Evolutionary conservation across 1,284 basidiomycete species (phyloP).

Genomic region (Phellopilus nigrolimitatus): DNA sequence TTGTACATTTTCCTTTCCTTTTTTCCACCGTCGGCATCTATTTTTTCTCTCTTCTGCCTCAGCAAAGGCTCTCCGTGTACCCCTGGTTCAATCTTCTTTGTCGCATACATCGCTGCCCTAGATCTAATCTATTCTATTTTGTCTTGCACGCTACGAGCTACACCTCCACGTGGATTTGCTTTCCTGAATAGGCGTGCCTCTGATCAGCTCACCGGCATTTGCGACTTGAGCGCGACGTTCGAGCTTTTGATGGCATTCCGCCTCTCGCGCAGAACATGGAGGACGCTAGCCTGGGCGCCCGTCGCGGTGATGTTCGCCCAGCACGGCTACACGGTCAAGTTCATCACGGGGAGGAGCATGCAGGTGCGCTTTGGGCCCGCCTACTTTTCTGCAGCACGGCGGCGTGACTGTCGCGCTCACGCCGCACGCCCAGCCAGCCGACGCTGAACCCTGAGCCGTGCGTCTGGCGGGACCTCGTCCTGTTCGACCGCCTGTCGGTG

Average conservation of each 20-base stretch:
- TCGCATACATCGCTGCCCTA: background rate
- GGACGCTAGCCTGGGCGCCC: constrained; percentile 54
- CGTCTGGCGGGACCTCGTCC: constrained; percentile 50
- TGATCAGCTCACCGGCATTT: no score
- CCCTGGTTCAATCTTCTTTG: background rate
- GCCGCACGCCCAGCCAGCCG: constrained; percentile 47
- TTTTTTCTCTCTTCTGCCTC: background rate
- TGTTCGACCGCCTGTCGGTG: constrained; percentile 55
- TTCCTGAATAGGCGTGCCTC: no score
- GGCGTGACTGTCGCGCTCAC: background rate
- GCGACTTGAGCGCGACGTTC: no score
- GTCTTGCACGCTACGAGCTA: no score
- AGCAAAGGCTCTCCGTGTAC: constrained; percentile 7
- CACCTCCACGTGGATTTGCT: no score
- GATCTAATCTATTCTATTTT: constrained; percentile 13
- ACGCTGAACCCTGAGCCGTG: constrained; percentile 72
- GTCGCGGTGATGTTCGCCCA: constrained; percentile 44
- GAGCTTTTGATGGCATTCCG: constrained; percentile 3
- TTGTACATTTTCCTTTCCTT: constrained; percentile 7
- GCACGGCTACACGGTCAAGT: constrained; percentile 49
- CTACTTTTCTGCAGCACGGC: background rate
- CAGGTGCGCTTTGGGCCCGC: constrained; percentile 44
- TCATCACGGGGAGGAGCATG: constrained; percentile 66
- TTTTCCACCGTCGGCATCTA: background rate
- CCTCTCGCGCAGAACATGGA: constrained; percentile 11